These are phyloP conservation scores for Taphrina communis DNA, from an alignment of 1,139 yeast species.

Conservation along the genomic window DNA sequence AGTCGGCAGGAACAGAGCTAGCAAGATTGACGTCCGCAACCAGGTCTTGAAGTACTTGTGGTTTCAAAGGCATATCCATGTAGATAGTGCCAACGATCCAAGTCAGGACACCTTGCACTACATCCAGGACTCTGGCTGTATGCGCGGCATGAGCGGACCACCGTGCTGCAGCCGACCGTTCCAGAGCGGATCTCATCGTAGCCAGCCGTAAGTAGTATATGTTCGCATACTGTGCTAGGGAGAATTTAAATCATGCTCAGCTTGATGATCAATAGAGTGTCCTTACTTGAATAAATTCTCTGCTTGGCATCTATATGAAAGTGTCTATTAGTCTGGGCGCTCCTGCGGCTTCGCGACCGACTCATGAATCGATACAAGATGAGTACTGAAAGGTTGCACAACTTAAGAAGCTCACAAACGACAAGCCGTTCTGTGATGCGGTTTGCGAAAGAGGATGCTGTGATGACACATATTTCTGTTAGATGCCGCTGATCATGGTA, in stretches of 20 bases:
- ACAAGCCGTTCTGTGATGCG: too few relatives aligned
- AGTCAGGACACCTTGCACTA: conserved; percentile 68
- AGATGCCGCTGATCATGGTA: too few relatives aligned
- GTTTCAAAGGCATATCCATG: conserved; percentile 81
- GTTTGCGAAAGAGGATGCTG: too few relatives aligned
- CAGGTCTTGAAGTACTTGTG: conserved; percentile 75
- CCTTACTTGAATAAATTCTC: conserved; percentile 23
- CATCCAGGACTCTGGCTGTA: conserved; percentile 76
- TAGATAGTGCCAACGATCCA: conserved; percentile 94
- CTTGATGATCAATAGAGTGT: not conserved
- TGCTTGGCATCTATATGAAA: conserved; percentile 29
- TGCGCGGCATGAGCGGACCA: conserved; percentile 55
- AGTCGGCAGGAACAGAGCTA: conserved; percentile 42
- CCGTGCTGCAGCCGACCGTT: conserved; percentile 57
- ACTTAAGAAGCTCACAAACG: not conserved
- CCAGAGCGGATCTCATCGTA: conserved; percentile 62
- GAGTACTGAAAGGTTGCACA: not conserved
- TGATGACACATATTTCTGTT: too few relatives aligned
- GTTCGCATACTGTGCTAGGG: conserved; percentile 65
- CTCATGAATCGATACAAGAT: not conserved
- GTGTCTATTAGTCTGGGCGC: conserved; percentile 14
- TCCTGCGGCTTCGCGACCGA: not conserved
- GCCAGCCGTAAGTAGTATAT: conserved; percentile 71
- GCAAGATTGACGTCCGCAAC: conserved; percentile 58
- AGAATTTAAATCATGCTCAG: conserved; percentile 53